phyloP scores from a whole-genome alignment of 805 yeast genomes.

The Ogataea siamensis region DNA sequence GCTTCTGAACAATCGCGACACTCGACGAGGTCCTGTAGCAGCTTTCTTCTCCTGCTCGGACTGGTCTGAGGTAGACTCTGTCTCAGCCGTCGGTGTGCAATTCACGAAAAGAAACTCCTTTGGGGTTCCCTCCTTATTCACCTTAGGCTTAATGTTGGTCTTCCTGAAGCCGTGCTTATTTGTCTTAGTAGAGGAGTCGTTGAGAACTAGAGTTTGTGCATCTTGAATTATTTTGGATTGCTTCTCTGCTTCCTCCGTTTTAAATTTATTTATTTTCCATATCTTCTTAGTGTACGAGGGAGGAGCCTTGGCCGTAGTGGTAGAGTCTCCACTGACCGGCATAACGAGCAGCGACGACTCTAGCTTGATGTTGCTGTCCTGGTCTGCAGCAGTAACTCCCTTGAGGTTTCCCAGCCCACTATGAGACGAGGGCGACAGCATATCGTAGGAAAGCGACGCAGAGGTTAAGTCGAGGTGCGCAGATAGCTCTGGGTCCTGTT shows the following conservation, averaged over 20 bases:
- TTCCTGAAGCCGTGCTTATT: slow-evolving; percentile 30
- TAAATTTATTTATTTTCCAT: slow-evolving; percentile 34
- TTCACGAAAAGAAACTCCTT: slow-evolving; percentile 36
- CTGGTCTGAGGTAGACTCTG: slow-evolving; percentile 3
- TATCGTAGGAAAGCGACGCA: neutral
- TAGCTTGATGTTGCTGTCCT: neutral
- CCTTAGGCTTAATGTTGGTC: slow-evolving; percentile 32
- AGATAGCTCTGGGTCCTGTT: neutral
- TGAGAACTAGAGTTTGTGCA: slow-evolving; percentile 23
- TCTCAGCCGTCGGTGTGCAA: slow-evolving; percentile 24
- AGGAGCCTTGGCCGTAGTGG: neutral
- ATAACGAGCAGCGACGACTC: neutral
- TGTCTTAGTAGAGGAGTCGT: slow-evolving; percentile 17
- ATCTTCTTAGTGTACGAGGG: slow-evolving; percentile 24
- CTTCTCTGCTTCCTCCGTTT: slow-evolving; percentile 33
- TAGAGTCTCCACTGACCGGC: neutral
- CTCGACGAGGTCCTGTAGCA: slow-evolving; percentile 17
- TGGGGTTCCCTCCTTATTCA: slow-evolving; percentile 33
- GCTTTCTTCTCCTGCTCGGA: slow-evolving; percentile 17
- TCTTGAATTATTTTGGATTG: slow-evolving; percentile 33
- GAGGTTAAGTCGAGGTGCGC: neutral
- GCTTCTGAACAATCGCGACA: slow-evolving; percentile 23
- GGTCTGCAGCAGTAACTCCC: neutral
- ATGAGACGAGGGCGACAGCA: neutral
- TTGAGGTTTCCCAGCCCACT: neutral